A percentile compares a stretch with the other conserved stretches of the same genome.
Conservation (phyloP, 2,329 filamentous ascomycete genomes). For the Colletotrichum sp. region DNA sequence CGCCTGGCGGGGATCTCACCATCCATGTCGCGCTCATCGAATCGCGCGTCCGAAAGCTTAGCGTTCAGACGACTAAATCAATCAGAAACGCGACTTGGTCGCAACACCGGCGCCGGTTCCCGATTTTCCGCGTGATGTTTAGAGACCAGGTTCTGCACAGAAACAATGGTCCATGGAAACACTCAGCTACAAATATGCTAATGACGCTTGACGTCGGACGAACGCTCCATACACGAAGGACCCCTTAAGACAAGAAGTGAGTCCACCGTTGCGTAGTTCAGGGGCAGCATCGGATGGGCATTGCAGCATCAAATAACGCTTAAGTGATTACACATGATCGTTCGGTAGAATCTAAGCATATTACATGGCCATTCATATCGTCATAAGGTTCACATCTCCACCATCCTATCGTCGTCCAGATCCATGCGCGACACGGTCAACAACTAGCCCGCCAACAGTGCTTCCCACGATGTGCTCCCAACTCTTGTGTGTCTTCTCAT, state of each 20-base stretch:
- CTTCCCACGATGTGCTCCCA: conserved; percentile 1
- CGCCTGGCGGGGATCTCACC: background rate
- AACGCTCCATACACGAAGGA: background rate
- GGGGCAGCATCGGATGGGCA: fast-evolving
- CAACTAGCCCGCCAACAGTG: background rate
- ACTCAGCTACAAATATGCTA: background rate
- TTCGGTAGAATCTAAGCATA: background rate
- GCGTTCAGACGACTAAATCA: background rate
- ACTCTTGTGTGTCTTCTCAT: background rate
- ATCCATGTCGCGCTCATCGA: background rate
- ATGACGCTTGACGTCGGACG: background rate
- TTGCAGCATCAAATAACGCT: background rate
- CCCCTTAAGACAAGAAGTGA: background rate
- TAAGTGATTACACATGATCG: background rate
- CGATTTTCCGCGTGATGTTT: background rate
- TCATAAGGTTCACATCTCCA: background rate
- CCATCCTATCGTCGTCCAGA: background rate
- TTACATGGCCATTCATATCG: background rate
- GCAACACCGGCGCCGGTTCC: background rate
- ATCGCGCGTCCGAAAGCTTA: background rate
- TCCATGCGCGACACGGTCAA: conserved; percentile 5
- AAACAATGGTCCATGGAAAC: background rate
- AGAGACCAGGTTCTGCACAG: background rate
- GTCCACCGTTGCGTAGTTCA: background rate
- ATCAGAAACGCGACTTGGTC: background rate